Percentiles rank a stretch among this genome's conserved stretches.
Conservation (phyloP, 163 green algal genomes). For the Chloromonas sp. region DNA sequence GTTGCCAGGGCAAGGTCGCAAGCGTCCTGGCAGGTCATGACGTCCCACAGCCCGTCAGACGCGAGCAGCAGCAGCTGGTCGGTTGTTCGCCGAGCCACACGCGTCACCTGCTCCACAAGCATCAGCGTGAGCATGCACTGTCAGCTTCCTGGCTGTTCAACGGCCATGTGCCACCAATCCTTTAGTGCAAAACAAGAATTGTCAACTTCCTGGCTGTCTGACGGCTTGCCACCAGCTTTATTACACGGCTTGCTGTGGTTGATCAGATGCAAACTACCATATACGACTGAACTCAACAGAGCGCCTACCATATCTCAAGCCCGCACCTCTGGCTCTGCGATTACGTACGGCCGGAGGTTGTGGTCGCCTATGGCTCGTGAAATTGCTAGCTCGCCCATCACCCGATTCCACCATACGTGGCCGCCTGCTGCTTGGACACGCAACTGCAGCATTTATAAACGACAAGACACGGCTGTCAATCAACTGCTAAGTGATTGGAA, state of each 20-base stretch:
- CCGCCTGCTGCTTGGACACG: conserved; percentile 77
- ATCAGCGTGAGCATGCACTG: background rate
- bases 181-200: too few relatives aligned
- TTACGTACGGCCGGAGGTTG: conserved; percentile 50
- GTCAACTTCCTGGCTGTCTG: too few relatives aligned
- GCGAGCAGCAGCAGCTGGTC: conserved; percentile 77
- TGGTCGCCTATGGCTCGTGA: conserved; percentile 56
- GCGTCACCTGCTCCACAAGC: conserved; percentile 1
- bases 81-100: conserved; percentile 11
- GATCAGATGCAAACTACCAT: too few relatives aligned
- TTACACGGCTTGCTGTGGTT: too few relatives aligned
- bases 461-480: background rate
- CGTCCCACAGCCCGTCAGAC: conserved; percentile 86
- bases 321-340: conserved; percentile 45
- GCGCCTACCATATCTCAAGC: background rate
- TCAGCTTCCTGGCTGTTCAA: background rate
- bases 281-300: too few relatives aligned
- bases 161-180: too few relatives aligned
- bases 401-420: conserved; percentile 79
- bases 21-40: conserved; percentile 50
- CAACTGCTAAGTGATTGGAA: background rate
- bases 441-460: conserved; percentile 24
- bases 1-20: conserved; percentile 11
- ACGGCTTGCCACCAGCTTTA: too few relatives aligned
- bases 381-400: conserved; percentile 62